Base-by-base conservation (phyloP, 2,329 filamentous ascomycete genomes). In the Fusarium bulbicola region DNA sequence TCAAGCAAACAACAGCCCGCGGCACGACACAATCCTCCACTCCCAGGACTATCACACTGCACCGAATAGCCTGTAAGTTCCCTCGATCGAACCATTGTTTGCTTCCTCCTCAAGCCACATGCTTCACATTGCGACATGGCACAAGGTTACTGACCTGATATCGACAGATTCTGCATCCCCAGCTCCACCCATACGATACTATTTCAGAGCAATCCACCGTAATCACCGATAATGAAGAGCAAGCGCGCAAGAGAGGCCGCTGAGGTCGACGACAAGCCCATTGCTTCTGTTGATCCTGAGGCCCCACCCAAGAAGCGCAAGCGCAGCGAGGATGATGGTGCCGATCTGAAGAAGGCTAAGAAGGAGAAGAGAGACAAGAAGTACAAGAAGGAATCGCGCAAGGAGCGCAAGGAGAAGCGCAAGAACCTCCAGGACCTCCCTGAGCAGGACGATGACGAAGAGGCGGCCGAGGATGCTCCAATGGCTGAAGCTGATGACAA, bases 351-450 rank as follows among this genome's bases (percentile, higher is more conserved):
- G 75, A 80, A 78, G 65, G 74, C 71, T 21, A 81, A 82, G 75
- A 81, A 81, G 66, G 75, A 81, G 14, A 80, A 82, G 70, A 80
- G 82, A 74, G 74, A 81, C 32, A 79, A 81, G 50, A 80, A 83
- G 66, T 60, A 74, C 62, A 68, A 79, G 60, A 78, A 79, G 64
- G 79, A 82, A 72, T 80, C 78, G 62, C 80, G 82, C 45, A 81
- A 82, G 63, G 82, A 83, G 57, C 83, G 82, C 74, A 83, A 84
- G 74, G 80, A 83, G 34, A 83, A 83, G 76, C 79, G 81, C 59
- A 81, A 82, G 74, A 73, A 84, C 50, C 73, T 84, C 12, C 79
- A 79, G 49, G 79, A 83, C 36, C 77, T 84, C 15, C 82, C 82
- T 2, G 80, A 80, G 37, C 77, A 79, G 43, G 80, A 80, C 45